Conservation (phyloP, 2,329 filamentous ascomycete genomes). For the Aspergillus costaricaensis region DNA sequence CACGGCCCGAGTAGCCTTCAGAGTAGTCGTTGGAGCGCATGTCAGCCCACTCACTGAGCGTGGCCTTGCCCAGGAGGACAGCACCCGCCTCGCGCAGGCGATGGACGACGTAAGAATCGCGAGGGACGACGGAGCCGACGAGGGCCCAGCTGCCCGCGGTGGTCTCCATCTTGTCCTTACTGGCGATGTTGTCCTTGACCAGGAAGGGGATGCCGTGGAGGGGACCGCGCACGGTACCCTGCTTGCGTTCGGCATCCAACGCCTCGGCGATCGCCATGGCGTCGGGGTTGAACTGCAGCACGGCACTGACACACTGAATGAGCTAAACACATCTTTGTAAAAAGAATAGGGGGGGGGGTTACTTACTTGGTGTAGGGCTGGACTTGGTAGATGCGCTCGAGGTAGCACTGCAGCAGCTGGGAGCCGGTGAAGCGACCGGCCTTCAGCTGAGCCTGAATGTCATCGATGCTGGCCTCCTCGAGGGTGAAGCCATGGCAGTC, state of each 20-base stretch:
- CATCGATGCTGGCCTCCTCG: conserved; percentile 70
- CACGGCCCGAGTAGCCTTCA: conserved; percentile 66
- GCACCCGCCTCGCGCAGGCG: conserved; percentile 66
- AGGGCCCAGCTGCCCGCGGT: conserved; percentile 71
- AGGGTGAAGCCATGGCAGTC: conserved; percentile 61
- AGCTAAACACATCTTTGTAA: conserved; percentile 1
- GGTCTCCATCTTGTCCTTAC: conserved; percentile 70
- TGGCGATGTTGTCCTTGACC: conserved; percentile 69
- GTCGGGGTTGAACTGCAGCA: conserved; percentile 71
- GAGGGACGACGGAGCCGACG: conserved; percentile 64
- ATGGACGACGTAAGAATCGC: conserved; percentile 66
- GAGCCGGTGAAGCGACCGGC: conserved; percentile 59
- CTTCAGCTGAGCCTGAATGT: conserved; percentile 62
- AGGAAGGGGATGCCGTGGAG: conserved; percentile 76
- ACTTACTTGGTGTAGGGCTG: conserved; percentile 64
- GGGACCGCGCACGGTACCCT: conserved; percentile 61
- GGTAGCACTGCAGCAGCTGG: conserved; percentile 64
- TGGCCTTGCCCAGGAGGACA: conserved; percentile 70
- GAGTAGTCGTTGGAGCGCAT: conserved; percentile 69
- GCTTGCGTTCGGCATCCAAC: conserved; percentile 61
- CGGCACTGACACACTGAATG: conserved; percentile 25
- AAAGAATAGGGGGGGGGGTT: not conserved
- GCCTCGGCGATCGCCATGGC: conserved; percentile 60
- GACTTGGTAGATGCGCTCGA: conserved; percentile 62
- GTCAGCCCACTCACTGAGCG: conserved; percentile 72